A percentile compares a stretch with the other conserved stretches of the same genome.
Conservation (phyloP, 192 early-diverging fungal species). For the Paraglomus occultum region DNA sequence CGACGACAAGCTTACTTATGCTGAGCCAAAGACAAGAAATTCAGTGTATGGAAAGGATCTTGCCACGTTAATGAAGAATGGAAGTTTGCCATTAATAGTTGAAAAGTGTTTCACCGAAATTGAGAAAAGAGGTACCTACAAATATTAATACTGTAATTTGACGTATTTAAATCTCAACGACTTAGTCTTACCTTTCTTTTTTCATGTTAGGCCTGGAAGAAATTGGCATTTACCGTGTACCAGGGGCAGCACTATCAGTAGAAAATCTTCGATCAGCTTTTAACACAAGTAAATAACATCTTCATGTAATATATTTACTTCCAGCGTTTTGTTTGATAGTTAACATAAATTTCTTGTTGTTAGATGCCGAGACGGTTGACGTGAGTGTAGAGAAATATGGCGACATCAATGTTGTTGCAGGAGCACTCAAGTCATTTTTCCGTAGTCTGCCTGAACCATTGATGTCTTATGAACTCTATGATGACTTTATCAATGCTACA, state of each 20-base stretch:
- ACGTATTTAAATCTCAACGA: not conserved
- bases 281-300: slow-evolving; percentile 49
- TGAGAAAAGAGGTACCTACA: slow-evolving; percentile 52
- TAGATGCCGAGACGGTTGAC: slow-evolving; percentile 46
- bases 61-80: slow-evolving; percentile 55
- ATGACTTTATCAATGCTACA: slow-evolving; percentile 76
- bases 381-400: slow-evolving; percentile 58
- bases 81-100: slow-evolving; percentile 56
- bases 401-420: slow-evolving; percentile 83
- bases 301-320: not conserved
- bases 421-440: slow-evolving; percentile 91
- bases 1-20: slow-evolving; percentile 10
- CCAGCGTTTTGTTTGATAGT: no score
- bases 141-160: not conserved
- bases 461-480: slow-evolving; percentile 80
- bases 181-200: not conserved
- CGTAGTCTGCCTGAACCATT: slow-evolving; percentile 92
- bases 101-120: slow-evolving; percentile 73
- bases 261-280: slow-evolving; percentile 57
- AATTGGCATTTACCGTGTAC: slow-evolving; percentile 73
- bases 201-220: slow-evolving; percentile 54
- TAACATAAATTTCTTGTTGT: slow-evolving; percentile 2
- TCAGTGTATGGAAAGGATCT: slow-evolving; percentile 65
- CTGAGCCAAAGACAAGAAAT: slow-evolving; percentile 47
- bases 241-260: slow-evolving; percentile 63